phyloP scores from a whole-genome alignment of 257 asterid species.

The Gentiana dahurica region DNA sequence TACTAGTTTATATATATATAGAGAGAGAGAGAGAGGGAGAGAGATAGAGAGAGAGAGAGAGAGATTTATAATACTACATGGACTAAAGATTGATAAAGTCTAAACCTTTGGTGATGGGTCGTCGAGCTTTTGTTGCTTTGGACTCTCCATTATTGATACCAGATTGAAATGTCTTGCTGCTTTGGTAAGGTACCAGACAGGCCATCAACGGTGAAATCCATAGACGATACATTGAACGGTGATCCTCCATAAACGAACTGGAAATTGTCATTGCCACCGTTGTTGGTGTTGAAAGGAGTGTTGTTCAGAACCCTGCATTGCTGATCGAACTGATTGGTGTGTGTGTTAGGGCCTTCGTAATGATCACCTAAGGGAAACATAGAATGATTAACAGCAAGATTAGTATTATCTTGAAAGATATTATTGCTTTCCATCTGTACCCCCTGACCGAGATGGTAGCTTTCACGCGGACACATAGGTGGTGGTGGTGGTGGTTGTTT shows the following conservation, averaged over 20 bases:
- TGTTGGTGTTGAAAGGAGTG: constrained; percentile 30
- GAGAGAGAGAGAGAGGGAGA: too few species aligned
- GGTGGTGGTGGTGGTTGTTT: constrained; percentile 28
- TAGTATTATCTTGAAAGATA: constrained; percentile 20
- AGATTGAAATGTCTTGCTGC: constrained; percentile 39
- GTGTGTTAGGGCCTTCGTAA: constrained; percentile 17
- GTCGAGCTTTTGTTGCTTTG: neutral
- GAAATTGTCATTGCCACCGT: constrained; percentile 24
- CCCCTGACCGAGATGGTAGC: constrained; percentile 35
- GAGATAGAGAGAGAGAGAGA: too few species aligned
- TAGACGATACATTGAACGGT: constrained; percentile 29
- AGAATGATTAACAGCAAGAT: constrained; percentile 18
- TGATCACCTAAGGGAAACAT: constrained; percentile 22
- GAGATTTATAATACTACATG: constrained; percentile 13
- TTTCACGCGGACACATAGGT: constrained; percentile 24
- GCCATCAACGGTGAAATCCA: constrained; percentile 33
- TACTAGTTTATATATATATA: constrained; percentile 3
- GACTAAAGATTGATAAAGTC: constrained; percentile 5
- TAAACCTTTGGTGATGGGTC: neutral
- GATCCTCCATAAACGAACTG: constrained; percentile 46
- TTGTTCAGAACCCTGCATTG: constrained; percentile 27
- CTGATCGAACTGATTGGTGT: constrained; percentile 28
- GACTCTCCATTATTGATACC: constrained; percentile 35
- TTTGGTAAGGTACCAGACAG: constrained; percentile 30
- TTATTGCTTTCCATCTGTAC: constrained; percentile 26